phyloP scores from a whole-genome alignment of 139 green algal species.

The Eudorina sp. region DNA sequence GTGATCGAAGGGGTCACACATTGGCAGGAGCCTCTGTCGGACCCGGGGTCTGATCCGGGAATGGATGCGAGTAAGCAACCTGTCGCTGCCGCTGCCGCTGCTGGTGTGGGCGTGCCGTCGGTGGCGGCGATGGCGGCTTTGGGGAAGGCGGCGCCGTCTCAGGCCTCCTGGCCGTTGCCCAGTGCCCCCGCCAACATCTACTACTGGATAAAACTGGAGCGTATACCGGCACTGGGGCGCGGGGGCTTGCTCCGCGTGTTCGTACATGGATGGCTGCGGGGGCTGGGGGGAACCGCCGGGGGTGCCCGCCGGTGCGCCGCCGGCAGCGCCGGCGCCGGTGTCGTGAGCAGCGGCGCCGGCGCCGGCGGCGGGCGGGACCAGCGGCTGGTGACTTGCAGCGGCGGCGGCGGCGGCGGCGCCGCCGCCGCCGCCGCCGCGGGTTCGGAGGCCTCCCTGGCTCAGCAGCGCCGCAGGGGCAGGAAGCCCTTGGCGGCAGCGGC shows the following conservation, averaged over 20 bases:
- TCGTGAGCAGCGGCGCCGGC: not conserved
- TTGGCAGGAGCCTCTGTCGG: too few relatives aligned
- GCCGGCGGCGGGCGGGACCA: not conserved
- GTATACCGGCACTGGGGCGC: not conserved
- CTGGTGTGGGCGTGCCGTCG: not conserved
- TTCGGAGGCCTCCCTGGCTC: not conserved
- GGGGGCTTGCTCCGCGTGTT: slow-evolving; percentile 19
- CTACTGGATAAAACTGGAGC: slow-evolving; percentile 35
- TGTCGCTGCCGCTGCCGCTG: not conserved
- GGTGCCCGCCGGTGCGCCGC: too few relatives aligned
- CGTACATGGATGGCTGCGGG: not conserved
- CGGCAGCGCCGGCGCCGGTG: too few relatives aligned
- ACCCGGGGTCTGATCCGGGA: too few relatives aligned
- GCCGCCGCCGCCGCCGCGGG: not conserved
- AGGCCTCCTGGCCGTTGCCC: slow-evolving; percentile 9
- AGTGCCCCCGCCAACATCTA: slow-evolving; percentile 8
- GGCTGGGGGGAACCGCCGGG: too few relatives aligned
- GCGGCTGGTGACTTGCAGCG: not conserved
- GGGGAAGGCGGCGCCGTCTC: not conserved
- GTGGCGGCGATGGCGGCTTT: not conserved
- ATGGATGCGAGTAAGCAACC: too few relatives aligned
- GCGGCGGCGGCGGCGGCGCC: not conserved
- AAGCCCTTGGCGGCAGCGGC: too few relatives aligned
- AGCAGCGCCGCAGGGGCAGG: too few relatives aligned
- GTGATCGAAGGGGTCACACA: too few relatives aligned